These are phyloP conservation scores for Erodium texanum DNA, from an alignment of 441 rosid species.

Conservation along the genomic window DNA sequence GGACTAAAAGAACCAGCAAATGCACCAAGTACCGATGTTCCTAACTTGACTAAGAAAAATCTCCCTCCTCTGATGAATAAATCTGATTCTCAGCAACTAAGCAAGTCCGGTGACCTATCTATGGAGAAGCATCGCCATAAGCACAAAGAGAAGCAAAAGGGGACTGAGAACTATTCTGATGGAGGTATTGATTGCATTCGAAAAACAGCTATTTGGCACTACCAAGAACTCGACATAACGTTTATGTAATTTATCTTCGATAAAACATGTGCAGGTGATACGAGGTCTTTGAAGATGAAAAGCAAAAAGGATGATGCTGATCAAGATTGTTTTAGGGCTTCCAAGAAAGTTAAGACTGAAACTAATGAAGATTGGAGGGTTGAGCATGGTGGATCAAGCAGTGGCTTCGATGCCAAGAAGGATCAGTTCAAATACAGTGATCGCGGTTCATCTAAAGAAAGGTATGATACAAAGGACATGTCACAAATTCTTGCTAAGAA, in stretches of 20 bases:
- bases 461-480: conserved; percentile 30
- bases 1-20: conserved; percentile 27
- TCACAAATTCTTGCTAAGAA: conserved; percentile 35
- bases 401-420: conserved; percentile 45
- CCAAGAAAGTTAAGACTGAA: conserved; percentile 64
- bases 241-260: conserved; percentile 22
- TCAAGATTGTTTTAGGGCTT: conserved; percentile 35
- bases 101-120: conserved; percentile 31
- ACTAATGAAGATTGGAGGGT: conserved; percentile 40
- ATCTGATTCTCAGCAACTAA: conserved; percentile 25
- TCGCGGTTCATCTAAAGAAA: conserved; percentile 28
- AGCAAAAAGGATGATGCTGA: conserved; percentile 41
- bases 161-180: conserved; percentile 37
- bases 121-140: conserved; percentile 42
- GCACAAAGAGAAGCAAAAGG: conserved; percentile 60
- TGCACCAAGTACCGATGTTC: conserved; percentile 31
- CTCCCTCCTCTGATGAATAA: conserved; percentile 31
- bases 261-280: conserved; percentile 42
- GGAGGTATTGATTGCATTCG: conserved; percentile 80
- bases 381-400: conserved; percentile 36
- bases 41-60: conserved; percentile 35
- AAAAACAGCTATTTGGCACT: background rate
- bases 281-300: conserved; percentile 43
- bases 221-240: background rate
- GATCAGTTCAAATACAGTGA: conserved; percentile 32